Conservation (phyloP, 495 filamentous ascomycete species). For the Parachaetomium inaequale region DNA sequence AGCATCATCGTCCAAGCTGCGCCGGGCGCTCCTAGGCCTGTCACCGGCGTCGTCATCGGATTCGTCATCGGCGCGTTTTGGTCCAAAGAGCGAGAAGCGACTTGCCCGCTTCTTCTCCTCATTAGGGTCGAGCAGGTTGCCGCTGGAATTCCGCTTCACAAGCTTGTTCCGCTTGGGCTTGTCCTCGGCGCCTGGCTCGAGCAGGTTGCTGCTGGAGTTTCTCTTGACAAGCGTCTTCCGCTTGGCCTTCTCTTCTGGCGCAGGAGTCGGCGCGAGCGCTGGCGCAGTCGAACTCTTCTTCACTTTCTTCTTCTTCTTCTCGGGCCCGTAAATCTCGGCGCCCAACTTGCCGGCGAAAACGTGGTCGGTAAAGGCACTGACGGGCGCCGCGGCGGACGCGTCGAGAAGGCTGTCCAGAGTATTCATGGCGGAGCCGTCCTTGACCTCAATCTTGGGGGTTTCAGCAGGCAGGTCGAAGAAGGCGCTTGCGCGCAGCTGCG, state of each 20-base stretch:
- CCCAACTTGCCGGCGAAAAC: constrained; percentile 72
- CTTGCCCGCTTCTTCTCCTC: constrained; percentile 38
- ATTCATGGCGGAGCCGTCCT: constrained; percentile 75
- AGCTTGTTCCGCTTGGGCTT: constrained; percentile 23
- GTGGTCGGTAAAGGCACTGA: constrained; percentile 92
- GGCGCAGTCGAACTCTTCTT: constrained; percentile 16
- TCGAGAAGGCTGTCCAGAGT: constrained; percentile 92
- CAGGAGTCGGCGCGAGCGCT: not conserved
- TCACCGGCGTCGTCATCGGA: constrained; percentile 20
- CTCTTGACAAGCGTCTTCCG: constrained; percentile 18
- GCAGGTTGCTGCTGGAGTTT: constrained; percentile 15
- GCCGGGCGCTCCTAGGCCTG: not conserved
- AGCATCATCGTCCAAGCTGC: not conserved
- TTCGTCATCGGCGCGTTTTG: constrained; percentile 15
- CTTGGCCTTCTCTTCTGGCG: not conserved
- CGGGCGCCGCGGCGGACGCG: constrained; percentile 89
- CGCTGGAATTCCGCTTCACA: constrained; percentile 24
- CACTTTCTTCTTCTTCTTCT: constrained; percentile 40
- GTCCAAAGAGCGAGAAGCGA: constrained; percentile 34
- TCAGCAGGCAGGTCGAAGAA: constrained; percentile 76
- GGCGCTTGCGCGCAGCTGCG: constrained; percentile 83
- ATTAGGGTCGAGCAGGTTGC: constrained; percentile 15
- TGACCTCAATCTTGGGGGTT: constrained; percentile 58
- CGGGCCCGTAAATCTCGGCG: constrained; percentile 58
- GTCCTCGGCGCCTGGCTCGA: constrained; percentile 7